phyloP scores from a whole-genome alignment of 495 filamentous ascomycete genomes.

The Physcia stellaris region DNA sequence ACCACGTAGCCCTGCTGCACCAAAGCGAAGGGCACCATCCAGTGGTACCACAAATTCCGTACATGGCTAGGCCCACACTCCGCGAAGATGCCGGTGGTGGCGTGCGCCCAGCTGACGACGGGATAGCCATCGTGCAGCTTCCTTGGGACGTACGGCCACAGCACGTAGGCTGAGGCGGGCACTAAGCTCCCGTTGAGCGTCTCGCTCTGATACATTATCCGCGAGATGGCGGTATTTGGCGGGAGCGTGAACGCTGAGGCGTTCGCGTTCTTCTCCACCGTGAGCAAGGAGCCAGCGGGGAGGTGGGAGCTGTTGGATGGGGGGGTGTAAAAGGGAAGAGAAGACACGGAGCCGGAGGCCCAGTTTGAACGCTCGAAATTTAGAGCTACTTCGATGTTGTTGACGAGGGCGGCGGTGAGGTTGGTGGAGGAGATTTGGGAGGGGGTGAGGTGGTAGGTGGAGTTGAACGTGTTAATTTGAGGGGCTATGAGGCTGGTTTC shows the following conservation, averaged over 20 bases:
- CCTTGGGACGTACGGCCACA: slow-evolving; percentile 29
- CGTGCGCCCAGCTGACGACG: slow-evolving; percentile 32
- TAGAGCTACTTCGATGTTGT: neutral
- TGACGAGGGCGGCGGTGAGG: no score
- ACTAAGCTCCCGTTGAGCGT: slow-evolving; percentile 27
- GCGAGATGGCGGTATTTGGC: slow-evolving; percentile 23
- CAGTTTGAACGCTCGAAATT: slow-evolving; percentile 2
- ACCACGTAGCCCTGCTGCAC: slow-evolving; percentile 33
- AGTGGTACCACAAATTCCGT: slow-evolving; percentile 26
- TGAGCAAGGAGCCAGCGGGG: slow-evolving; percentile 17
- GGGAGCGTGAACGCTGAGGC: slow-evolving; percentile 18
- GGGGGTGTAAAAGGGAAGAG: neutral
- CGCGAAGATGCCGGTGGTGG: slow-evolving; percentile 28
- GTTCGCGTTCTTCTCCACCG: slow-evolving; percentile 20
- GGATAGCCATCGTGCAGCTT: slow-evolving; percentile 12
- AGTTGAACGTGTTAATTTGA: no score
- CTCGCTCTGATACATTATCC: slow-evolving; percentile 29
- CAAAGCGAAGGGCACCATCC: slow-evolving; percentile 23
- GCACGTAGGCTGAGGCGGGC: slow-evolving; percentile 32
- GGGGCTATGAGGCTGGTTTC: no score
- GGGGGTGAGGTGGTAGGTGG: no score
- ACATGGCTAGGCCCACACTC: slow-evolving; percentile 26
- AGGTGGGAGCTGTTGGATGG: neutral
- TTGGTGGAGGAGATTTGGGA: no score
- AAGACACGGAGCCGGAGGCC: slow-evolving; percentile 1